Evolutionary conservation across 164 flowering plant genomes (phyloP), one percentile per base, ranked within the genome.

Genomic region (Berberis vulgaris): DNA sequence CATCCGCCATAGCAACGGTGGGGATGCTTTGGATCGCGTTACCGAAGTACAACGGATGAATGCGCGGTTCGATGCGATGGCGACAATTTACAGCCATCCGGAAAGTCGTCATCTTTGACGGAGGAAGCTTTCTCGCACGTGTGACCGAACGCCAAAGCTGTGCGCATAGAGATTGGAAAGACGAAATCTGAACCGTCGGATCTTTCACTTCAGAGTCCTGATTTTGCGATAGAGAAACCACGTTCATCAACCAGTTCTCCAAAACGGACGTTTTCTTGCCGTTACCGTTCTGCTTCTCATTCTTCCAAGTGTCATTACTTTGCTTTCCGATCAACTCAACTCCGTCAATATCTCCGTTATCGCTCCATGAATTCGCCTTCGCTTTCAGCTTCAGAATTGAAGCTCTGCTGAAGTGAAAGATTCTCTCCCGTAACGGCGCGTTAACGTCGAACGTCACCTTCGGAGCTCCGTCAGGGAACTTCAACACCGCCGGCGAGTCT

Each of bases 51-150:
- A 78, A 74, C 42, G 82, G 66, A 54, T 81, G 79, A 5, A 91
- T 61, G 62, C 60, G 57, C 7, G 96, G 98, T 65, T 80, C 86
- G 1, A 91, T 63, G 62, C 98, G 73, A 73, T 79, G 95, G 1
- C 96, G 76, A 71, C 98, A 91, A 72, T 91, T 91, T 49, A 89
- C 91, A 0, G 98, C 98, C 96, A 91, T 91, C 12, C 96, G 69
- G 41, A 91, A 87, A 71, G 97, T 91, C 47, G 95, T 84, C 55
- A 67, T 55, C 49, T 81, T 82, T 2, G 64, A 1, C 0, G 73
- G 59, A 1, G 60, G 13, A 6, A 91, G 69, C 7, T 78, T 73
- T 59, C 98, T 68, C 12, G 93, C 92, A 1, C 95, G 83, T 1
- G 95, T 91, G 57, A 89, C 88, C 7, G 86, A 83, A 1, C 89